Base-by-base conservation (phyloP, 163 green algal species). In the Smithsoniella earleae region DNA sequence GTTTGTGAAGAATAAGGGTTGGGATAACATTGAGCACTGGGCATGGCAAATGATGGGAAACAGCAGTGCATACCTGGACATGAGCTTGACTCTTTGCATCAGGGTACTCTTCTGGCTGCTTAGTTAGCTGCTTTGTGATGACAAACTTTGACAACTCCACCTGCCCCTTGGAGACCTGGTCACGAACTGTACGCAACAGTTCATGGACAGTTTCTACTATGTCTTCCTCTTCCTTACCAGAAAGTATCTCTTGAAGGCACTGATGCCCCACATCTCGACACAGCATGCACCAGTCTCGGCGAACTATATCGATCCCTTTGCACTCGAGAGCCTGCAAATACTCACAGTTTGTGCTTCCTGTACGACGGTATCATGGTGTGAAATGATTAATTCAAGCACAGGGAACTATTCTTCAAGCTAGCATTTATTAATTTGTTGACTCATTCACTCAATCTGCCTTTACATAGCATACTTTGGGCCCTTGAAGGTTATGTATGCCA, bases 81-180 rank as follows among this genome's bases (percentile, higher is more conserved):
- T 99, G 94, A 46, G 94, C 87, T 83, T 98, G 92, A 54, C 80
- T 87, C 34, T 84, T 84, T 13, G 91, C 94, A 73, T 99, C 94
- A 0, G 94, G 88, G 82, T 98, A 99, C 73, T 98, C 94, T 75
- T 94, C 80, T 3, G 89, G 90, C 25, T 81, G 74, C 83, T 96
- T 96, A 45, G 94, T 97, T 27, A 99, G 89, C 85, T 96, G 86
- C 87, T 98, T 98, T 73, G 89, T 96, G 81, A 99, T 96, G 36
- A 97, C 77, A 66, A 92, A 98, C 77, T 93, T 91, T 75, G 88
- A 79, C 38, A 96, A 75, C 25, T 69, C n/a, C 30, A 69, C 43
- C 36, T 74, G 74, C 43, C 40, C 46, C 20, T 31, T 79, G 4
- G 30, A 36, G 62, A 88, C 75, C 33, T 82, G 44, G n/a, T 79